These are phyloP conservation scores for Oenanthe sinensis DNA, from an alignment of 129 eudicot genomes.

Conservation along the genomic window DNA sequence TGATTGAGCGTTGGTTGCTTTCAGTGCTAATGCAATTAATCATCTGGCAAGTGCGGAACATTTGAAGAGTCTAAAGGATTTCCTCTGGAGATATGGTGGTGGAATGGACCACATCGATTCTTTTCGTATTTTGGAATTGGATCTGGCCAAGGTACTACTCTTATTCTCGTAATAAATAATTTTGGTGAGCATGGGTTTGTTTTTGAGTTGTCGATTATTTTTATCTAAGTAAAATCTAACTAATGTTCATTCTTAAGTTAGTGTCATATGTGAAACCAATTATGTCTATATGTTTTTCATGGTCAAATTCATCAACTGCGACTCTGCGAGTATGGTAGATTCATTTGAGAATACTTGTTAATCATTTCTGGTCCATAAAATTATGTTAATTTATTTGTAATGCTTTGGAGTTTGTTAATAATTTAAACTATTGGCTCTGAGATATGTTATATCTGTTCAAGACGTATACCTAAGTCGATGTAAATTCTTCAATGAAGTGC, in stretches of 20 bases:
- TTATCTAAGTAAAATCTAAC: background rate
- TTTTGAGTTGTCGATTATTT: background rate
- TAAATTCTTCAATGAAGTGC: background rate
- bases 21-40: conserved; percentile 60
- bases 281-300: background rate
- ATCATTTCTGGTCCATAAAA: background rate
- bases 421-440: background rate
- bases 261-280: background rate
- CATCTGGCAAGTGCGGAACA: conserved; percentile 81
- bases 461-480: background rate
- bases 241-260: background rate
- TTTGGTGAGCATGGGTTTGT: background rate
- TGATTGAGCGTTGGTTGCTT: conserved; percentile 13
- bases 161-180: background rate
- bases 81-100: conserved; percentile 89
- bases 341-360: background rate
- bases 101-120: conserved; percentile 53
- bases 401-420: background rate
- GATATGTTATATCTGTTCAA: background rate
- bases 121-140: conserved; percentile 51
- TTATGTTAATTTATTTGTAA: background rate
- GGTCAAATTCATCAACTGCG: no score
- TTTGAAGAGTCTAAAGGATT: conserved; percentile 57
- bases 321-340: background rate
- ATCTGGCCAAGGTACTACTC: conserved; percentile 56